phyloP scores from a whole-genome alignment of 106 monocot species.

The Agapanthus africanus region DNA sequence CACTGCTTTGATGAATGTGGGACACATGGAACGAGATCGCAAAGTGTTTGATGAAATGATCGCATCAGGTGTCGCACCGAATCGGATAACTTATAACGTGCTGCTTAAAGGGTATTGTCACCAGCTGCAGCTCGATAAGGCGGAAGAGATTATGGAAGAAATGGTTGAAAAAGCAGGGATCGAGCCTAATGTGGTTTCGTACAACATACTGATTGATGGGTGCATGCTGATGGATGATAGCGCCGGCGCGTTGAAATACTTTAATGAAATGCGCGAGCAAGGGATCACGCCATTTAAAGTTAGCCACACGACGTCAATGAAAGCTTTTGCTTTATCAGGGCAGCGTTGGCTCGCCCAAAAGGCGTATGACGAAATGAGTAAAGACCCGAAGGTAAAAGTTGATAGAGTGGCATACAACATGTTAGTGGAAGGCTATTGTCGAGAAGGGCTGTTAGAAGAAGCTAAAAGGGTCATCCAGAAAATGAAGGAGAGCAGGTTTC shows the following conservation, averaged over 20 bases:
- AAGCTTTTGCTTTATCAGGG: conserved; percentile 74
- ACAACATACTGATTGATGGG: conserved; percentile 85
- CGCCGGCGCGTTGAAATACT: conserved; percentile 68
- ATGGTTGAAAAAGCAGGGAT: conserved; percentile 39
- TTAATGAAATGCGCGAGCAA: conserved; percentile 80
- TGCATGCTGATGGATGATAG: conserved; percentile 75
- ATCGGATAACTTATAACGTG: conserved; percentile 82
- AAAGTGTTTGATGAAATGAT: conserved; percentile 64
- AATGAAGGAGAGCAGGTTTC: conserved; percentile 73
- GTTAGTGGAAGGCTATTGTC: conserved; percentile 75
- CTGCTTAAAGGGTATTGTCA: conserved; percentile 87
- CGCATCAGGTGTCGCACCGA: conserved; percentile 35
- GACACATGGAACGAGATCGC: conserved; percentile 49
- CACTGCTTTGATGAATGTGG: conserved; percentile 49
- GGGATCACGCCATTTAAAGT: conserved; percentile 77
- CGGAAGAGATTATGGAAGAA: conserved; percentile 45
- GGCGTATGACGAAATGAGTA: conserved; percentile 88
- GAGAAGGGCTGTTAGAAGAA: conserved; percentile 59
- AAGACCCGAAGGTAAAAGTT: conserved; percentile 60
- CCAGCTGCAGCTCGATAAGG: conserved; percentile 69
- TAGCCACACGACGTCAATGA: conserved; percentile 96
- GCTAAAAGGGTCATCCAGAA: conserved; percentile 57
- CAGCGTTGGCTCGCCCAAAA: conserved; percentile 73
- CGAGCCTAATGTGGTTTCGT: conserved; percentile 63
- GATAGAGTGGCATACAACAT: conserved; percentile 87